Percentiles rank a stretch among this genome's conserved stretches.
These are phyloP conservation scores for Rhizophora mangle DNA, from an alignment of 345 rosid species.

Conservation along the genomic window DNA sequence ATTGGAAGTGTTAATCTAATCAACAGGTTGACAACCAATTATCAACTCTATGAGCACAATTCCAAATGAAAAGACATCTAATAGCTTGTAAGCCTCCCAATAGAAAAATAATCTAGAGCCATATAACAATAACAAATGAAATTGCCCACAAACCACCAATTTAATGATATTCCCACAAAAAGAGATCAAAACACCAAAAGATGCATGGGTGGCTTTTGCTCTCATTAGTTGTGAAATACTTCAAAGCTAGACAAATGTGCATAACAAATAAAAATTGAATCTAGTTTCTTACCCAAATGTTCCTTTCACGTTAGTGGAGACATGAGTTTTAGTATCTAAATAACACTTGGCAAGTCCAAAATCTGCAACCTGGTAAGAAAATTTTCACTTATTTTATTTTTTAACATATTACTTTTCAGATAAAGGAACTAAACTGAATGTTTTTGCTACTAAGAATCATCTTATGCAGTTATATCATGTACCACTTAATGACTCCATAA, in stretches of 20 bases:
- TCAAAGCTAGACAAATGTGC: background rate
- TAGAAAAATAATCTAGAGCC: slow-evolving; percentile 33
- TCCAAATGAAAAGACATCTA: slow-evolving; percentile 33
- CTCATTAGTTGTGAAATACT: background rate
- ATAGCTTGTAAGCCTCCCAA: no score
- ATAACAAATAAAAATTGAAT: background rate
- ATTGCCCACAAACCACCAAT: background rate
- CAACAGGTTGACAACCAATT: slow-evolving; percentile 26
- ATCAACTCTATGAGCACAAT: slow-evolving; percentile 32
- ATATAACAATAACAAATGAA: slow-evolving; percentile 19
- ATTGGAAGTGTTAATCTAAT: slow-evolving; percentile 14
- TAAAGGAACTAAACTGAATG: background rate
- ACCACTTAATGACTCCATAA: background rate
- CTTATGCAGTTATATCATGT: no score
- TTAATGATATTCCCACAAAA: background rate
- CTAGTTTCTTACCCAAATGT: slow-evolving; percentile 25
- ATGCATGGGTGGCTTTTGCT: background rate
- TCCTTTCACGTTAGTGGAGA: slow-evolving; percentile 31
- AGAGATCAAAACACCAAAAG: background rate
- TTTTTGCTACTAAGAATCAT: no score
- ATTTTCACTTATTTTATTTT: background rate
- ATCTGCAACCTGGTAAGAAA: slow-evolving; percentile 23
- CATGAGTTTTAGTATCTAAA: slow-evolving; percentile 27
- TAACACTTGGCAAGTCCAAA: slow-evolving; percentile 28
- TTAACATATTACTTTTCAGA: background rate